A percentile compares a stretch with the other conserved stretches of the same genome.
Evolutionary conservation across 1,284 basidiomycete genomes (phyloP).

Genomic region (Baeospora myosura): DNA sequence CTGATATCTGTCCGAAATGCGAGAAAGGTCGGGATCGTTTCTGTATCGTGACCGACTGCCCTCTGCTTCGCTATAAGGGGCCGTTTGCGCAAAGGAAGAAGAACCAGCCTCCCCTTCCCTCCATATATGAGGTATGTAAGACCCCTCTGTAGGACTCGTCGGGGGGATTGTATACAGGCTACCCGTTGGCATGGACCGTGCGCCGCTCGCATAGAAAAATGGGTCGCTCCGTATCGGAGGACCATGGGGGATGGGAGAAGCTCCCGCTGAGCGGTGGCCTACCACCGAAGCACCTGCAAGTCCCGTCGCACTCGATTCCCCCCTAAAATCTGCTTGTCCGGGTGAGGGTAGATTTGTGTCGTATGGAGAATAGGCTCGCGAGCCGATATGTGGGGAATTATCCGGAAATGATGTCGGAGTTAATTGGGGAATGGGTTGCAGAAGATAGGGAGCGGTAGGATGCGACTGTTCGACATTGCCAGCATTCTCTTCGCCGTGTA

Average conservation of each 20-base stretch:
- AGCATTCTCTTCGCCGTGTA: constrained; percentile 6
- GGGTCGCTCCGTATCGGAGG: constrained; percentile 26
- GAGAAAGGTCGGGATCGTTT: too few species aligned
- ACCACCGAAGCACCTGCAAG: background rate
- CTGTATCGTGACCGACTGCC: too few species aligned
- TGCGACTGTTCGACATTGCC: background rate
- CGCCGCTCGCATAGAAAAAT: constrained; percentile 20
- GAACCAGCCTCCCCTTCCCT: too few species aligned
- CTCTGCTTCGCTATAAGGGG: too few species aligned
- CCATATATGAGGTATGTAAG: too few species aligned
- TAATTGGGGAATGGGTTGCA: background rate
- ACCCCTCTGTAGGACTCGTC: too few species aligned
- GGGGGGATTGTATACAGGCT: too few species aligned
- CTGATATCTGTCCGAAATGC: too few species aligned
- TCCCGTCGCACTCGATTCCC: background rate
- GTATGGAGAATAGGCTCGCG: background rate
- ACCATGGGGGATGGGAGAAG: constrained; percentile 20
- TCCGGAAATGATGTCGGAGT: background rate
- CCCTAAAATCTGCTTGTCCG: background rate
- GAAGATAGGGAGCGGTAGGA: background rate
- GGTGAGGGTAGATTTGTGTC: background rate
- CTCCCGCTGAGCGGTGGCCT: constrained; percentile 8
- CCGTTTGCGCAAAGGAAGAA: background rate
- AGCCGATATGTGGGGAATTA: background rate
- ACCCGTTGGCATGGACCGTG: too few species aligned